Percentiles rank a stretch among this genome's conserved stretches.
phyloP scores from a whole-genome alignment of 148 eudicot species.

The Hydrangea macrophylla region DNA sequence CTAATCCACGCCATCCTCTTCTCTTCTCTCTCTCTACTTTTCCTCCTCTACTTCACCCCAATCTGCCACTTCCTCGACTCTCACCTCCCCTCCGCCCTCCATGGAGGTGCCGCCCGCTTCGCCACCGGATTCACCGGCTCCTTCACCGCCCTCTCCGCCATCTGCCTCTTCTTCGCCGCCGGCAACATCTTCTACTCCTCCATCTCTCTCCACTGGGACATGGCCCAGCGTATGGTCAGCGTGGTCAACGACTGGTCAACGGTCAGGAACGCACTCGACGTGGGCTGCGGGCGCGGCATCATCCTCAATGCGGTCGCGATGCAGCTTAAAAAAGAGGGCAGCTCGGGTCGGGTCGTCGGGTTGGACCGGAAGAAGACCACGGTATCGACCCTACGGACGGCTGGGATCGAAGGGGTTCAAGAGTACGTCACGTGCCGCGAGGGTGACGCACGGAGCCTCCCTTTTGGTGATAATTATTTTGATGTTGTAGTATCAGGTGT shows the following conservation, averaged over 20 bases:
- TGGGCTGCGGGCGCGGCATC: conserved; percentile 90
- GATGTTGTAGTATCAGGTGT: conserved; percentile 85
- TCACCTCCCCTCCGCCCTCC: conserved; percentile 35
- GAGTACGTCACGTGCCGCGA: conserved; percentile 90
- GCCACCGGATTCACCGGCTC: conserved; percentile 75
- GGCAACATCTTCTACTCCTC: conserved; percentile 80
- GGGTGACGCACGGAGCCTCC: conserved; percentile 74
- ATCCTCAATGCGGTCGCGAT: conserved; percentile 83
- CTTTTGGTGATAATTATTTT: conserved; percentile 74
- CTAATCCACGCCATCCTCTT: conserved; percentile 51
- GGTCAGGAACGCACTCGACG: conserved; percentile 79
- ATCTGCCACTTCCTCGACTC: conserved; percentile 31
- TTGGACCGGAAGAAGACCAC: conserved; percentile 42
- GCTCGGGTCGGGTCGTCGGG: conserved; percentile 90
- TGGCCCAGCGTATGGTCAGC: conserved; percentile 71
- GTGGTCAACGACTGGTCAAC: conserved; percentile 70
- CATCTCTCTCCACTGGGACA: conserved; percentile 75
- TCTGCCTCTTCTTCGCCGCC: conserved; percentile 67
- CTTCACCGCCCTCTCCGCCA: conserved; percentile 65
- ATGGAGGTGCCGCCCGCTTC: conserved; percentile 49
- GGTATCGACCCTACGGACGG: conserved; percentile 58
- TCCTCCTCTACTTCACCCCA: conserved; percentile 47
- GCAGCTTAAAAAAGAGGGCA: conserved; percentile 78
- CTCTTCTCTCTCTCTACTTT: conserved; percentile 44
- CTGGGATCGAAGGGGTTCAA: conserved; percentile 76